phyloP scores from a whole-genome alignment of 176 grass and related monocot genomes.

The Musa troglodytarum region DNA sequence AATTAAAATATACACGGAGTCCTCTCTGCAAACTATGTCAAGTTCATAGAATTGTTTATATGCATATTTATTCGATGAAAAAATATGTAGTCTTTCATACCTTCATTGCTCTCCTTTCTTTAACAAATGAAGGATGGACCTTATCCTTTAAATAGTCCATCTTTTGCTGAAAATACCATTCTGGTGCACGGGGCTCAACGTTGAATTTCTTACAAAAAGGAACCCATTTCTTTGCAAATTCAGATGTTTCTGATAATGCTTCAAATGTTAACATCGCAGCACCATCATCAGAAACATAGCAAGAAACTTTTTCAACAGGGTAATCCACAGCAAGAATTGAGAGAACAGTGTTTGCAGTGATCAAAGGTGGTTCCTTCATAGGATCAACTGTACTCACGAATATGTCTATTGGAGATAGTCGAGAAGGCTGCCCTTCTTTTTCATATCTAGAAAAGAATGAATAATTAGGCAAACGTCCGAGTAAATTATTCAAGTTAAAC shows the following conservation, averaged over 20 bases:
- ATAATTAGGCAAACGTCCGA: neutral
- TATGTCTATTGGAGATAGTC: constrained; percentile 67
- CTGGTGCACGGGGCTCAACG: constrained; percentile 75
- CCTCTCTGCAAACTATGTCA: constrained; percentile 45
- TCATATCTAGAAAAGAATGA: constrained; percentile 52
- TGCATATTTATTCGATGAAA: neutral
- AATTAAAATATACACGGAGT: neutral
- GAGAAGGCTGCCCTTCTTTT: constrained; percentile 69
- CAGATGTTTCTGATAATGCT: constrained; percentile 87
- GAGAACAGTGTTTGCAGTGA: constrained; percentile 93
- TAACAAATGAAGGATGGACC: constrained; percentile 64
- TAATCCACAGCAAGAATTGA: constrained; percentile 87
- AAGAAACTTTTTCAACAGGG: constrained; percentile 79
- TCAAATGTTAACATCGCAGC: constrained; percentile 91
- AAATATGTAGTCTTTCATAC: constrained; percentile 15
- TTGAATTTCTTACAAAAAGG: constrained; percentile 87
- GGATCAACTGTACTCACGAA: constrained; percentile 95
- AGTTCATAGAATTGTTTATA: constrained; percentile 13
- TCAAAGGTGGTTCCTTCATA: constrained; percentile 73
- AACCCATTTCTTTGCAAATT: constrained; percentile 97
- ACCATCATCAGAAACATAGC: constrained; percentile 98
- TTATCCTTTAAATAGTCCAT: constrained; percentile 95
- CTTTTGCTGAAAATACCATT: constrained; percentile 87
- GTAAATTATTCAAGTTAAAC: neutral
- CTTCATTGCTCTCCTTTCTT: constrained; percentile 91